Evolutionary conservation across 441 rosid genomes (phyloP).

Genomic region (Sinapis alba): DNA sequence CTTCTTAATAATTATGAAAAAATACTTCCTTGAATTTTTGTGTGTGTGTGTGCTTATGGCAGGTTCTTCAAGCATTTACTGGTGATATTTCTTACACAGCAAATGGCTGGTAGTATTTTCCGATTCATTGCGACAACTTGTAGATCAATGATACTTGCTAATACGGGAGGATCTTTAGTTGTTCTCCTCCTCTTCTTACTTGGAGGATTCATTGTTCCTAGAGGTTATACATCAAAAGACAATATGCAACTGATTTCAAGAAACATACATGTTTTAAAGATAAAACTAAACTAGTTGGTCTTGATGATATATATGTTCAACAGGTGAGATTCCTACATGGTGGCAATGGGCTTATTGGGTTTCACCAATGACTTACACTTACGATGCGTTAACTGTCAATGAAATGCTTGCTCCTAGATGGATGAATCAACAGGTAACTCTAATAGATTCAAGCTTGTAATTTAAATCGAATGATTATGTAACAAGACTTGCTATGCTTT

Average conservation of each 20-base stretch:
- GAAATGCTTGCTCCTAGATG: conserved; percentile 88
- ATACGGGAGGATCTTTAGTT: conserved; percentile 70
- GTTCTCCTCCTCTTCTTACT: conserved; percentile 73
- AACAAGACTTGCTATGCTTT: not conserved
- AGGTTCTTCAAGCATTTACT: conserved; percentile 87
- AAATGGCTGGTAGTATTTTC: conserved; percentile 81
- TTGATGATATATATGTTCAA: conserved; percentile 4
- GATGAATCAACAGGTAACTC: conserved; percentile 67
- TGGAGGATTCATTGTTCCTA: conserved; percentile 84
- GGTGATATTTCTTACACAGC: conserved; percentile 73
- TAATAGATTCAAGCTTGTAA: not conserved
- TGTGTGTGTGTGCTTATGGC: conserved; percentile 6
- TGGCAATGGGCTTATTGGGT: conserved; percentile 94
- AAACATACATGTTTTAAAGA: not conserved
- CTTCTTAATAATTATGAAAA: not conserved
- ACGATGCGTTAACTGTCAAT: conserved; percentile 69
- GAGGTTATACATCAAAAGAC: conserved; percentile 41
- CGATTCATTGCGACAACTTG: conserved; percentile 72
- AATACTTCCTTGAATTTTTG: not conserved
- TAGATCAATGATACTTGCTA: conserved; percentile 80
- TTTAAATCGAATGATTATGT: not conserved
- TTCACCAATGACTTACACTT: conserved; percentile 80
- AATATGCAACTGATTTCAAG: not conserved
- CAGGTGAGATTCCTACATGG: conserved; percentile 76
- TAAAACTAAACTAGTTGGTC: not conserved